Conservation (phyloP, 1,284 basidiomycete genomes). For the Peniophora sp. region DNA sequence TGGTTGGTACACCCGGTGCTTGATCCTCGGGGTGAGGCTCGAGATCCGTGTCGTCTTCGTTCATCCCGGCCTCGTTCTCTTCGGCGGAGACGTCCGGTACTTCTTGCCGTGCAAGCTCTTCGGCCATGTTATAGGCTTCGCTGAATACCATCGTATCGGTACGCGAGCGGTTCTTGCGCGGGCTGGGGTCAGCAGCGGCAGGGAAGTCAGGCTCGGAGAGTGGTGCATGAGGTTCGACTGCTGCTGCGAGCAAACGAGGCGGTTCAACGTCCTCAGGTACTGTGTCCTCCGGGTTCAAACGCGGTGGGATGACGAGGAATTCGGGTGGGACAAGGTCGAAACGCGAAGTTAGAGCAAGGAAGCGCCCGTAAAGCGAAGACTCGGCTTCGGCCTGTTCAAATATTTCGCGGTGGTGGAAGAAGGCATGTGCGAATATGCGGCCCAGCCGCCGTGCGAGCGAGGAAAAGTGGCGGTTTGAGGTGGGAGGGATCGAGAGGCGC, state of each 20-base stretch:
- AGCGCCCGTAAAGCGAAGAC: slow-evolving; percentile 86
- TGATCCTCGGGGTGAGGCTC: not conserved
- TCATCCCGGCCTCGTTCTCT: not conserved
- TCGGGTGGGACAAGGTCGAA: slow-evolving; percentile 80
- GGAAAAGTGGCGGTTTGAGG: slow-evolving; percentile 82
- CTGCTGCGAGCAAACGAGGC: slow-evolving; percentile 40
- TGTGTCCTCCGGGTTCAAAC: slow-evolving; percentile 12
- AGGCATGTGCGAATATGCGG: slow-evolving; percentile 93
- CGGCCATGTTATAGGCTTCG: slow-evolving; percentile 36
- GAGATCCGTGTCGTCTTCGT: not conserved
- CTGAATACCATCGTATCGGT: slow-evolving; percentile 76
- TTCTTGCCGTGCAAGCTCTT: slow-evolving; percentile 28
- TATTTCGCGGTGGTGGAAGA: slow-evolving; percentile 87
- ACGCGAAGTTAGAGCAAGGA: slow-evolving; percentile 74
- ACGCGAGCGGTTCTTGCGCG: slow-evolving; percentile 50
- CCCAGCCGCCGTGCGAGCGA: slow-evolving; percentile 85
- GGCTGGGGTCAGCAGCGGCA: slow-evolving; percentile 29
- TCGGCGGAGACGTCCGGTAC: not conserved
- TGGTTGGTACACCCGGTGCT: not conserved
- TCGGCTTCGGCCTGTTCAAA: slow-evolving; percentile 90
- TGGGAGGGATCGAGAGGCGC: slow-evolving; percentile 70
- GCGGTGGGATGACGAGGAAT: slow-evolving; percentile 72
- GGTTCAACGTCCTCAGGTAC: slow-evolving; percentile 29
- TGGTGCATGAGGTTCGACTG: slow-evolving; percentile 24
- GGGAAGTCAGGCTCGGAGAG: slow-evolving; percentile 15